These are phyloP conservation scores for Notholithocarpus densiflorus DNA, from an alignment of 306 rosid species.

Conservation along the genomic window DNA sequence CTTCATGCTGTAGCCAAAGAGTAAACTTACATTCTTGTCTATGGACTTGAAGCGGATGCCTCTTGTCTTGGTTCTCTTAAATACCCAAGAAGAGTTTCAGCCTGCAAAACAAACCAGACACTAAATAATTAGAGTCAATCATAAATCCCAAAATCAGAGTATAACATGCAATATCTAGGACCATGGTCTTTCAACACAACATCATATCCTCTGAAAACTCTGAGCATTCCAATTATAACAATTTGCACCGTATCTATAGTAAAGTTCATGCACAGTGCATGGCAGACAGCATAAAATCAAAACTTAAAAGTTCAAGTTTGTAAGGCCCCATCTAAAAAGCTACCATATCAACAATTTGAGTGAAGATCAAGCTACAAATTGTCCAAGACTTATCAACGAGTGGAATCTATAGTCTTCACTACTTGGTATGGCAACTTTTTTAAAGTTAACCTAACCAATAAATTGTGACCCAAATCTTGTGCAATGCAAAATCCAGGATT, in stretches of 20 bases:
- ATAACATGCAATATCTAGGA: no score
- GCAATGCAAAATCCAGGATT: background rate
- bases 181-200: background rate
- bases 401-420: no score
- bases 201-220: background rate
- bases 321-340: no score
- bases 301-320: background rate
- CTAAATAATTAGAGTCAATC: background rate
- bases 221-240: background rate
- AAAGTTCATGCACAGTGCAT: background rate
- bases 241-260: background rate
- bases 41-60: constrained; percentile 67
- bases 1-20: constrained; percentile 45
- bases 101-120: constrained; percentile 55
- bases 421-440: no score
- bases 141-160: no score
- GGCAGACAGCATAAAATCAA: background rate
- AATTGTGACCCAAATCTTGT: background rate
- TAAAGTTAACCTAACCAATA: no score
- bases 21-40: constrained; percentile 23
- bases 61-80: constrained; percentile 96
- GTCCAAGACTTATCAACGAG: no score
- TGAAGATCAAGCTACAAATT: background rate
- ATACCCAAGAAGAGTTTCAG: constrained; percentile 88
- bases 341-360: background rate